Percentiles rank a stretch among this genome's conserved stretches.
phyloP scores from a whole-genome alignment of 2,329 filamentous ascomycete species.

The Tolypocladium cylindrosporum region DNA sequence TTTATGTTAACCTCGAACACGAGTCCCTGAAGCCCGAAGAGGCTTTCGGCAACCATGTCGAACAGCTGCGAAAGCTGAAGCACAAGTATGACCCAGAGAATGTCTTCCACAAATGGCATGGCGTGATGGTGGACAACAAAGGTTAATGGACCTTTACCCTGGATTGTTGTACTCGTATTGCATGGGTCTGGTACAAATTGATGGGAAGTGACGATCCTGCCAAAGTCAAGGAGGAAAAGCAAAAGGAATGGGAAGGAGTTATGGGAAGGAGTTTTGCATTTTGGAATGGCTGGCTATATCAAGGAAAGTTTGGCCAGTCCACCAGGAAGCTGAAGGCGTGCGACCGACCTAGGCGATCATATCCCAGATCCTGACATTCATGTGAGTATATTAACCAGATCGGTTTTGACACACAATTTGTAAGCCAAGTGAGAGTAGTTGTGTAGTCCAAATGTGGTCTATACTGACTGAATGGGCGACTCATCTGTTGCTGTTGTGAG shows the following conservation, averaged over 20 bases:
- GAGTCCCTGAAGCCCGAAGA: conserved; percentile 5
- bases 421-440: neutral
- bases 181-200: neutral
- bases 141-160: neutral
- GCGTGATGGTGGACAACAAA: neutral
- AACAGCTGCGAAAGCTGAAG: conserved; percentile 20
- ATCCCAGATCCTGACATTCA: too few relatives aligned
- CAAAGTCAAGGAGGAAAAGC: neutral
- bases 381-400: too few relatives aligned
- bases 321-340: neutral
- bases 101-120: conserved; percentile 21
- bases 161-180: too few relatives aligned
- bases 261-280: neutral
- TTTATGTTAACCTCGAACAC: neutral
- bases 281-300: neutral
- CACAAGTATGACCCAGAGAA: conserved; percentile 21
- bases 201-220: neutral
- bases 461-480: neutral
- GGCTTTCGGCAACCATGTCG: conserved; percentile 20
- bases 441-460: neutral
- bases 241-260: neutral
- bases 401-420: too few relatives aligned
- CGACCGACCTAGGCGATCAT: too few relatives aligned
- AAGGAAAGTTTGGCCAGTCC: neutral
- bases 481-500: neutral